Conservation (phyloP, 1,284 basidiomycete genomes). For the Meira nashicola region DNA sequence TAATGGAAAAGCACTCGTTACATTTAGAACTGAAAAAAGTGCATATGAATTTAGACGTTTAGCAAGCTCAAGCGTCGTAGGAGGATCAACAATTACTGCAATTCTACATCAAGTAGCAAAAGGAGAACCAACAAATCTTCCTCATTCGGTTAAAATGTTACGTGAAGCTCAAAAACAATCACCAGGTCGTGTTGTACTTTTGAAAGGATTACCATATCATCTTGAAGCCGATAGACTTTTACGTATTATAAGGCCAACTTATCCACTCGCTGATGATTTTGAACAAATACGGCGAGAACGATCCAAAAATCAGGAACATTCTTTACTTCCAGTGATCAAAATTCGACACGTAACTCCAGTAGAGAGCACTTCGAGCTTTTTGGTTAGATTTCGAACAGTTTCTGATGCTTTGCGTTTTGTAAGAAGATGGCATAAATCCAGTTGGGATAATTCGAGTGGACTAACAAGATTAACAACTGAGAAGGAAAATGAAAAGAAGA, state of each 20-base stretch:
- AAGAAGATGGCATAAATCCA: constrained; percentile 1
- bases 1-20: neutral
- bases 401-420: constrained; percentile 4
- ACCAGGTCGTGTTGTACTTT: constrained; percentile 7
- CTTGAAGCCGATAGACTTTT: neutral
- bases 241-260: neutral
- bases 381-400: constrained; percentile 5
- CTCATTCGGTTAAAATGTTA: neutral
- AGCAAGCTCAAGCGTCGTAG: neutral
- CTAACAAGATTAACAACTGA: neutral
- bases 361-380: neutral
- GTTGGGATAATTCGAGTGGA: neutral
- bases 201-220: constrained; percentile 1
- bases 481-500: neutral
- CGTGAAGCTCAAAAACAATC: neutral
- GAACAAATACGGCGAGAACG: neutral
- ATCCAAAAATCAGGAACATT: neutral
- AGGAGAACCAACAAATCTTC: neutral
- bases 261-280: constrained; percentile 1
- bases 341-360: neutral
- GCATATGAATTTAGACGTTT: neutral
- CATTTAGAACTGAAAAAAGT: neutral
- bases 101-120: neutral
- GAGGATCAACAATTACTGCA: constrained; percentile 1
- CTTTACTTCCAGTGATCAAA: neutral